Conservation (phyloP, 1,284 basidiomycete genomes). For the Coniferiporia weirii region DNA sequence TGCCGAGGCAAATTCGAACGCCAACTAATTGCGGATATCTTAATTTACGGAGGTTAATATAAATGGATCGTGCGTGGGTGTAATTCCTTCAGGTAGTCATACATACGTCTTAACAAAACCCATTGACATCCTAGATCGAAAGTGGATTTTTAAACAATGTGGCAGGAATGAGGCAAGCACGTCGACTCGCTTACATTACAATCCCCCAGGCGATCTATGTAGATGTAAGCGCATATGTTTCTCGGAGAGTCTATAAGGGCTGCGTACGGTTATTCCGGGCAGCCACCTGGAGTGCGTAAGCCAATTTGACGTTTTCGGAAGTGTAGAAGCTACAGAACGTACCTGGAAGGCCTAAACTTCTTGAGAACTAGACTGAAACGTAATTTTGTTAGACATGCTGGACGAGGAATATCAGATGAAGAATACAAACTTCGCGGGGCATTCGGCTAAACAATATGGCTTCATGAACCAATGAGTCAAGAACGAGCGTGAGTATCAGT, state of each 20-base stretch:
- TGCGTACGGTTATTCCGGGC: constrained; percentile 40
- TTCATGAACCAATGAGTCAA: constrained; percentile 21
- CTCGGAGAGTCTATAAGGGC: neutral
- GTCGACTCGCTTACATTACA: constrained; percentile 34
- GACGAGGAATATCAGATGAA: neutral
- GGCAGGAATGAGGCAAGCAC: neutral
- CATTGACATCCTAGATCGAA: constrained; percentile 48
- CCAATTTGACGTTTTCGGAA: neutral
- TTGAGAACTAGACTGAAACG: constrained; percentile 41
- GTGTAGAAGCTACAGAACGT: constrained; percentile 12
- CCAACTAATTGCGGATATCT: constrained; percentile 61
- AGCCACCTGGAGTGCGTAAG: constrained; percentile 34
- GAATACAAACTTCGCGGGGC: constrained; percentile 48
- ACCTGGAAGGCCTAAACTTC: constrained; percentile 46
- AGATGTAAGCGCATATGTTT: neutral
- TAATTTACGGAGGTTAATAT: neutral
- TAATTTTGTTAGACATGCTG: neutral
- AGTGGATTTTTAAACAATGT: neutral
- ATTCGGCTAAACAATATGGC: constrained; percentile 61
- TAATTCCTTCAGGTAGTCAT: neutral
- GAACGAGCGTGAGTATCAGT: neutral
- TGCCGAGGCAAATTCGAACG: constrained; percentile 52
- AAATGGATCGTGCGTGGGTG: neutral
- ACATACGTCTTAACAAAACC: constrained; percentile 58
- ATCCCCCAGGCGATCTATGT: constrained; percentile 43